Base-by-base conservation (phyloP, 371 early-diverging fungal genomes). In the Actinomucor elegans region DNA sequence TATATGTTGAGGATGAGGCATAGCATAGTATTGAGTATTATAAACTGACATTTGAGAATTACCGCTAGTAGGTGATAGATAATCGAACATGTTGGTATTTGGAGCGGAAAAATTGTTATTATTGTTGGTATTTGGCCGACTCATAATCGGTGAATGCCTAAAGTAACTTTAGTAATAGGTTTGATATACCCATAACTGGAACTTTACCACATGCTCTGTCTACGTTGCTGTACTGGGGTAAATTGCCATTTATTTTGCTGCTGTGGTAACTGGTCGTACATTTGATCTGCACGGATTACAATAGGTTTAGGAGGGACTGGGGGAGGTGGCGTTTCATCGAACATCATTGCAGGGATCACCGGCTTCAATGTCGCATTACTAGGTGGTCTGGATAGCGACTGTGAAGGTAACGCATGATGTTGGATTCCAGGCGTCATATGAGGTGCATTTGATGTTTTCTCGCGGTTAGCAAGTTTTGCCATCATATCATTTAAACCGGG, bases 301-400 rank as follows among this genome's bases (percentile, higher is more conserved):
- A 60, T 58, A 1, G 73, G 69, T 33, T 77, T 73, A 9, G 71
- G 73, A n/a, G 73, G 73, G 0, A 77, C 65, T 10, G 77, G 77
- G 8, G 73, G 73, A 0, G 71, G 73, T 0, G 67, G 71, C 4
- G 24, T 21, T 20, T 59, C 53, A 2, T 57, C 55, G 26, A 35
- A 14, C 36, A 14, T 27, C n/a, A 1, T 21, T 36, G 21, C 47
- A 20, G 55, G 37, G 14, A 51, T 47, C 3, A 42, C 31, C 2
- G 64, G 48, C 2, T 28, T 18, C 26, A 55, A 35, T 7, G 42
- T 10, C 27, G 35, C 17, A 41, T 44, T 35, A 18, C 24, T 31
- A 5, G 47, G 18, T 9, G 42, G 48, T 38, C 40, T 34, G 15
- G 55, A 48, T 28, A 21, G 14, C 11, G 32, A 46, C 26, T 34